Evolutionary conservation across 352 stramenopile genomes (phyloP), one percentile per base, ranked within the genome.

Genomic region (Pythium myriotylum): DNA sequence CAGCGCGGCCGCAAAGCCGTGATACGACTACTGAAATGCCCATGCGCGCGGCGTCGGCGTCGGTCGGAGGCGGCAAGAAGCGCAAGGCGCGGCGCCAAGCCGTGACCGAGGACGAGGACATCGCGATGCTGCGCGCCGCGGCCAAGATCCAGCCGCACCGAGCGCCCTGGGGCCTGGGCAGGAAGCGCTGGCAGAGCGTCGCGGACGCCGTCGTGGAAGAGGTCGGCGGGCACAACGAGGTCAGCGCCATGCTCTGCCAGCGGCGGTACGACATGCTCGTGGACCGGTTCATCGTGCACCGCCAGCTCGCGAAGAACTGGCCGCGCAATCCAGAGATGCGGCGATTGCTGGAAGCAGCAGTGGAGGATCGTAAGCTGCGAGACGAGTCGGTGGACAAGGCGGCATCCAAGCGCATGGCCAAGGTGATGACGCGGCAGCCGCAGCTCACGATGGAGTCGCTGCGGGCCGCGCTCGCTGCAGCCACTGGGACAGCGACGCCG

Each of bases 101-200:
- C 4, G 42, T 55, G 17, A 66, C 41, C n/a, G 32, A 54, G 10
- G 19, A 24, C 1, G 59, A 60, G 47, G 59, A 66, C 42, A 26
- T 66, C 17, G 50, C 50, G 32, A 66, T 66, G 19, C 13, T 66
- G 16, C 49, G 50, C n/a, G 59, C 59, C 19, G 40, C 60, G 23
- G 42, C 59, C 4, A 13, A 8, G 13, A 9, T 60, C 4, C 24
- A 54, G 20, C 42, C 59, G 13, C 24, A 56, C 22, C 19, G 47
- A 9, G 50, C 41, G 13, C 16, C 46, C 5, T 39, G 29, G 5
- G 40, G 29, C 6, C 4, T n/a, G 6, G 10, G 32, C 12, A 66
- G 49, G 24, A 42, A 45, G 5, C 27, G 50, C 2, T 66, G 59
- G 59, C 50, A 55, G n/a, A 20, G 39, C 29, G 59, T 66, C 5